Evolutionary conservation across 305 asterid genomes (phyloP).

Genomic region (Solanum hybrid): DNA sequence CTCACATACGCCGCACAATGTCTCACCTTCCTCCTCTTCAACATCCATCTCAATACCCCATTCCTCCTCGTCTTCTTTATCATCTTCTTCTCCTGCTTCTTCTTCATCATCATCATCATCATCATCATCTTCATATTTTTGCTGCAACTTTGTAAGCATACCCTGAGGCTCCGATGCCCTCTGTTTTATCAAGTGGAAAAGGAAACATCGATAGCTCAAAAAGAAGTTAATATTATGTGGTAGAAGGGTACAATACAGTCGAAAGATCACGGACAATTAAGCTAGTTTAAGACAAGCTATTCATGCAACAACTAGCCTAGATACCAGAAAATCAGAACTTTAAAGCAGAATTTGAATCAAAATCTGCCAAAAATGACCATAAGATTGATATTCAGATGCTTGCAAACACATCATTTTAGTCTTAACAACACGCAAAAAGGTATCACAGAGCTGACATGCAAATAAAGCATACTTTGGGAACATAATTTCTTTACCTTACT

Average conservation of each 20-base stretch:
- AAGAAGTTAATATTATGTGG: background rate
- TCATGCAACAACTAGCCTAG: background rate
- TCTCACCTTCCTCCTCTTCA: constrained; percentile 59
- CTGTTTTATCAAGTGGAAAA: constrained; percentile 22
- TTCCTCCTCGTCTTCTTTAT: constrained; percentile 27
- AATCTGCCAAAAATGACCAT: background rate
- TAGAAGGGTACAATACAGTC: background rate
- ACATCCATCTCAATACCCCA: constrained; percentile 22
- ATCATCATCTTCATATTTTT: constrained; percentile 41
- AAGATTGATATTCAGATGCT: background rate
- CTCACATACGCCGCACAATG: constrained; percentile 57
- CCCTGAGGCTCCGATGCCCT: constrained; percentile 28
- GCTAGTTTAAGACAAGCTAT: background rate
- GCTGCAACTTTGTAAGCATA: constrained; percentile 27
- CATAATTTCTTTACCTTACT: constrained; percentile 31
- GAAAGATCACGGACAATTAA: background rate
- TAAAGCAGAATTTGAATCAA: background rate
- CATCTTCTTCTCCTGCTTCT: constrained; percentile 9
- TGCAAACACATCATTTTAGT: background rate
- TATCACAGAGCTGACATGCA: background rate
- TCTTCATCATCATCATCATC: constrained; percentile 28
- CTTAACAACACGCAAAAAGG: background rate
- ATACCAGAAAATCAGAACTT: background rate
- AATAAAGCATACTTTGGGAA: background rate
- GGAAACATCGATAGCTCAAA: background rate